Percentiles rank a stretch among this genome's conserved stretches.
These are phyloP conservation scores for Kwoniella shivajii DNA, from an alignment of 1,284 basidiomycete species.

Conservation along the genomic window DNA sequence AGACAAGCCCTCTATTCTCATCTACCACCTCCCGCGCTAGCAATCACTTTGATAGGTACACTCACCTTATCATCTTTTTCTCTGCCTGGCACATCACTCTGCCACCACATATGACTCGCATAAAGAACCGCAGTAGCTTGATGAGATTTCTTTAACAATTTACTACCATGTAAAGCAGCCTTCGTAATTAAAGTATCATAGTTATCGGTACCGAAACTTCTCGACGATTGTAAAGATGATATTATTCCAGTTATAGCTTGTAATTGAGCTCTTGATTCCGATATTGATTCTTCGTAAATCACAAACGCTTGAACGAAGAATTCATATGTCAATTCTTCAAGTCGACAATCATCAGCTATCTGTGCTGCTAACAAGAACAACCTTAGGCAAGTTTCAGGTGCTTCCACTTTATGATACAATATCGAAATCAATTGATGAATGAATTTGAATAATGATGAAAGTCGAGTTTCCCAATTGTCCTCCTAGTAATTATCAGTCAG, in stretches of 20 bases:
- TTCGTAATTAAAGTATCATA: slow-evolving; percentile 96
- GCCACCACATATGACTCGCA: slow-evolving; percentile 97
- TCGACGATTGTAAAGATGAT: slow-evolving; percentile 76
- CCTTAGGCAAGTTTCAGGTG: slow-evolving; percentile 82
- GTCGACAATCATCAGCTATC: slow-evolving; percentile 85
- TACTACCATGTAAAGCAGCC: slow-evolving; percentile 89
- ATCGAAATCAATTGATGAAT: slow-evolving; percentile 87
- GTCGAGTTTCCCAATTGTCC: slow-evolving; percentile 78
- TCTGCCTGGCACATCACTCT: slow-evolving; percentile 62
- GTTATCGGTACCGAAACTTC: slow-evolving; percentile 85
- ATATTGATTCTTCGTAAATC: slow-evolving; percentile 93
- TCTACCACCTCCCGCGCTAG: neutral
- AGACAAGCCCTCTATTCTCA: too few relatives aligned
- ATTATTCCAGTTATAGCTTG: slow-evolving; percentile 93
- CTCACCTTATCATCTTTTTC: slow-evolving; percentile 58
- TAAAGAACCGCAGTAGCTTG: slow-evolving; percentile 91
- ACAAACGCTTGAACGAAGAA: slow-evolving; percentile 94
- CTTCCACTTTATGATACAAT: slow-evolving; percentile 85
- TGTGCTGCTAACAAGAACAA: slow-evolving; percentile 93
- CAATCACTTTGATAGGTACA: too few relatives aligned
- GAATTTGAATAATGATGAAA: slow-evolving; percentile 84
- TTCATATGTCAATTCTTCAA: slow-evolving; percentile 92
- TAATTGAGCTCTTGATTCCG: slow-evolving; percentile 85
- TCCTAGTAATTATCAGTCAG: slow-evolving; percentile 58
- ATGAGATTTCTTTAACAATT: slow-evolving; percentile 92